Percentiles rank a stretch among this genome's conserved stretches.
These are phyloP conservation scores for Salicornia ramosissima DNA, from an alignment of 148 eudicot genomes.

Conservation along the genomic window DNA sequence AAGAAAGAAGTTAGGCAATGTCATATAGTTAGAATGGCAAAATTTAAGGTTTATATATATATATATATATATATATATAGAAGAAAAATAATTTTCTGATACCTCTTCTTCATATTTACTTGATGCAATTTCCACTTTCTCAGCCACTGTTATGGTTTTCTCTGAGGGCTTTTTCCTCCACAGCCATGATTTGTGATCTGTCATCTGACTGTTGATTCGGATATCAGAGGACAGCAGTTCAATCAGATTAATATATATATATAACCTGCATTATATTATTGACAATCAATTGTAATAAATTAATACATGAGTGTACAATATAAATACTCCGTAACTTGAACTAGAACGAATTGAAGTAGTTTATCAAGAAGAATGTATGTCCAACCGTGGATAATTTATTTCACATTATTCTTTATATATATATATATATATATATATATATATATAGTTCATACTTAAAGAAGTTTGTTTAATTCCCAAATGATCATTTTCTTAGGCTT, in stretches of 20 bases:
- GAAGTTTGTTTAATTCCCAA: not conserved
- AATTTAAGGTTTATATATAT: no score
- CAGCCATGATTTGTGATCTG: slow-evolving; percentile 67
- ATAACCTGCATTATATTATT: no score
- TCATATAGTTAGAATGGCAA: no score
- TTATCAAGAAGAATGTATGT: not conserved
- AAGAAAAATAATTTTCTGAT: slow-evolving; percentile 16
- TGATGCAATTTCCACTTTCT: slow-evolving; percentile 37
- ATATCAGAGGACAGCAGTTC: not conserved
- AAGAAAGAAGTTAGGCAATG: not conserved
- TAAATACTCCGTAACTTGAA: not conserved
- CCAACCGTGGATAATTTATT: no score
- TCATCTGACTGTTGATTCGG: slow-evolving; percentile 22
- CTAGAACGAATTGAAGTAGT: not conserved
- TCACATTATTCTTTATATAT: no score
- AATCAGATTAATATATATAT: not conserved
- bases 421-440: no score
- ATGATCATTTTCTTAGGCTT: not conserved
- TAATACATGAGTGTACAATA: not conserved
- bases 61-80: no score
- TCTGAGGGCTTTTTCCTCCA: slow-evolving; percentile 81
- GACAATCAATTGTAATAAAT: no score
- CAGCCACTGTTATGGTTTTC: slow-evolving; percentile 40
- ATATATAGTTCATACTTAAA: no score
- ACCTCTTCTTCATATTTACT: slow-evolving; percentile 52